These are phyloP conservation scores for Phytophthora capsici DNA, from an alignment of 352 stramenopile species.

Conservation along the genomic window DNA sequence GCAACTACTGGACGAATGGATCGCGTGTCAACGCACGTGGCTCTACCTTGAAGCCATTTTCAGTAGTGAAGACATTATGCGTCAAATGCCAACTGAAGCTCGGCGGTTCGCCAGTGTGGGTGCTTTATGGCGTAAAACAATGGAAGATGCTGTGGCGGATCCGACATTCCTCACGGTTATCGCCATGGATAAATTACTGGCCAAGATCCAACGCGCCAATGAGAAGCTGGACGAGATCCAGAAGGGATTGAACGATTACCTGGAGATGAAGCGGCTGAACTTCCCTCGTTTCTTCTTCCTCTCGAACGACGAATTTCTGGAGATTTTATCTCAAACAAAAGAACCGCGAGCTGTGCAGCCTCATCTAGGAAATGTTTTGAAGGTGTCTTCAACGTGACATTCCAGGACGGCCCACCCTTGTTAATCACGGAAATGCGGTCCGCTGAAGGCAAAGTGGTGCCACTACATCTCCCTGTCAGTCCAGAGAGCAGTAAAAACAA, in stretches of 20 bases:
- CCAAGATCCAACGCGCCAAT: constrained; percentile 94
- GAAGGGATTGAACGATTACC: constrained; percentile 94
- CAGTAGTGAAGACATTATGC: constrained; percentile 95
- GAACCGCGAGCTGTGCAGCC: constrained; percentile 93
- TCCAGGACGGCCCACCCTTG: constrained; percentile 79
- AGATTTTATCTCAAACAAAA: constrained; percentile 95
- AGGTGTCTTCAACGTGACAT: constrained; percentile 92
- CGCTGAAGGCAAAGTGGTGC: constrained; percentile 91
- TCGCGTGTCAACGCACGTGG: constrained; percentile 94
- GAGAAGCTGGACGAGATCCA: constrained; percentile 95
- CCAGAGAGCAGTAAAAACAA: constrained; percentile 94
- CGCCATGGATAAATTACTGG: constrained; percentile 89
- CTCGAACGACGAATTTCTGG: constrained; percentile 93
- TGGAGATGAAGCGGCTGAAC: constrained; percentile 94
- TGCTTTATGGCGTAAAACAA: constrained; percentile 91
- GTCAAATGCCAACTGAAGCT: constrained; percentile 94
- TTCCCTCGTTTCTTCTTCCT: constrained; percentile 96
- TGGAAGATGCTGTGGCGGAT: constrained; percentile 90
- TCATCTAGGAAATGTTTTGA: constrained; percentile 92
- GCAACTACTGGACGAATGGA: constrained; percentile 95
- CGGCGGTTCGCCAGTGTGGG: constrained; percentile 90
- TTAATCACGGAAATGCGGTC: constrained; percentile 95
- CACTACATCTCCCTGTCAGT: constrained; percentile 84
- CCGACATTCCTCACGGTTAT: constrained; percentile 91
- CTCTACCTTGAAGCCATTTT: constrained; percentile 97